Conservation (phyloP, 1,139 yeast species). For the Kodamaea ohmeri region DNA sequence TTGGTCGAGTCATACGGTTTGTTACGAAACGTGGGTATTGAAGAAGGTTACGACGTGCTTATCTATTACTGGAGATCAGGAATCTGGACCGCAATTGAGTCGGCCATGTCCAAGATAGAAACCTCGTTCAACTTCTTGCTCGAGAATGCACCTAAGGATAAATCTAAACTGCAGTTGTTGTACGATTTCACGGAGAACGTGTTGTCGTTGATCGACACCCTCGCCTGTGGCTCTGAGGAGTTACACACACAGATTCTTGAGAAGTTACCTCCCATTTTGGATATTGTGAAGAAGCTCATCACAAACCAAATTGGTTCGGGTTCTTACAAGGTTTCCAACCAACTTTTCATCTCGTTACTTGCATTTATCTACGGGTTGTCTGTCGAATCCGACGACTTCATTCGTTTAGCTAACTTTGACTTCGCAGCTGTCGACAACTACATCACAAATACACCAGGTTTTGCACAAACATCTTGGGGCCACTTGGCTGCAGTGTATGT, state of each 20-base stretch:
- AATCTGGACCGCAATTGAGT: conserved; percentile 61
- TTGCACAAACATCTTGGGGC: conserved; percentile 24
- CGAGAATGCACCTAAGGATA: conserved; percentile 30
- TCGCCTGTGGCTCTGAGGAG: conserved; percentile 64
- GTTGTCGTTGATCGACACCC: conserved; percentile 62
- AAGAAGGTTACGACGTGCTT: conserved; percentile 87
- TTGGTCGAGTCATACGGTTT: conserved; percentile 80
- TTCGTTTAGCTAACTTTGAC: conserved; percentile 34
- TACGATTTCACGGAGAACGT: conserved; percentile 74
- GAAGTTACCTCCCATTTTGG: conserved; percentile 42
- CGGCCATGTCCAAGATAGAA: conserved; percentile 48
- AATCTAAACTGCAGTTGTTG: conserved; percentile 46
- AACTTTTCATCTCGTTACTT: conserved; percentile 51
- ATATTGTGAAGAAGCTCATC: conserved; percentile 43
- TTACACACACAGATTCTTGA: conserved; percentile 52
- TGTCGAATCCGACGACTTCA: conserved; percentile 60
- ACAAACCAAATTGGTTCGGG: conserved; percentile 24
- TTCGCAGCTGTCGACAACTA: conserved; percentile 21
- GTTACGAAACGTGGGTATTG: conserved; percentile 72
- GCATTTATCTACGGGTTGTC: conserved; percentile 68
- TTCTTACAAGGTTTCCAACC: conserved; percentile 36
- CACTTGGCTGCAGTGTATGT: conserved; percentile 49
- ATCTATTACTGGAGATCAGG: conserved; percentile 74
- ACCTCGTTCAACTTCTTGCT: conserved; percentile 46
- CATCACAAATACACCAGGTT: conserved; percentile 15